Evolutionary conservation across 352 stramenopile genomes (phyloP).

Genomic region (Albugo laibachii): DNA sequence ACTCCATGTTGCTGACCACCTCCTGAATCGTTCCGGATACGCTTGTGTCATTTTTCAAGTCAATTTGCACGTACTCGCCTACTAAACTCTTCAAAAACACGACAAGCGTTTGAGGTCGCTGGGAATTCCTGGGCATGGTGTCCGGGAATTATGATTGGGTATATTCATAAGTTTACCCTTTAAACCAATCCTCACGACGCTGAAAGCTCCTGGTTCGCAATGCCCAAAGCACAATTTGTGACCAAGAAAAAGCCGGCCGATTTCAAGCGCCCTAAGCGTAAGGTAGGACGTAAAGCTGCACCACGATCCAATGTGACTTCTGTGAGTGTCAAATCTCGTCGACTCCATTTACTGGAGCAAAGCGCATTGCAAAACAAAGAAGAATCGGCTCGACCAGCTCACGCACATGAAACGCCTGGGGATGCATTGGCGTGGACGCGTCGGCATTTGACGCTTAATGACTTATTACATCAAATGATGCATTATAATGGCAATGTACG

Average conservation of each 20-base stretch:
- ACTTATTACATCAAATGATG: conserved; percentile 37
- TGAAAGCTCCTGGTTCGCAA: not conserved
- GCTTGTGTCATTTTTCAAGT: conserved; percentile 70
- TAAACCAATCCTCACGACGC: not conserved
- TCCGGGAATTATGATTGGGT: no score
- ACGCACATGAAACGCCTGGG: not conserved
- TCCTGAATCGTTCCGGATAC: conserved; percentile 64
- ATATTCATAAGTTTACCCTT: no score
- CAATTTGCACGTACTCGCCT: conserved; percentile 52
- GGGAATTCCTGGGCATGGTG: conserved; percentile 1
- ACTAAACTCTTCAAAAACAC: conserved; percentile 72
- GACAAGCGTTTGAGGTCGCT: conserved; percentile 33
- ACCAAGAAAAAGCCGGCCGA: conserved; percentile 72
- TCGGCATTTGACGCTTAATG: conserved; percentile 36
- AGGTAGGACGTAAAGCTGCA: conserved; percentile 48
- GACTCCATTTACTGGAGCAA: conserved; percentile 70
- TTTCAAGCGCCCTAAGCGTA: conserved; percentile 77
- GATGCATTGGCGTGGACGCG: conserved; percentile 34
- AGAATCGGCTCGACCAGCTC: no score
- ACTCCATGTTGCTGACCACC: conserved; percentile 76
- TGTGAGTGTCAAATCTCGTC: conserved; percentile 44
- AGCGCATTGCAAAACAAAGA: conserved; percentile 49
- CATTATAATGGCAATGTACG: conserved; percentile 73
- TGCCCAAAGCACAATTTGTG: not conserved
- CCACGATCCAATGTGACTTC: conserved; percentile 60